A percentile compares a stretch with the other conserved stretches of the same genome.
Evolutionary conservation across 192 early-diverging fungal genomes (phyloP).

Genomic region (Mycoemilia scoparia): DNA sequence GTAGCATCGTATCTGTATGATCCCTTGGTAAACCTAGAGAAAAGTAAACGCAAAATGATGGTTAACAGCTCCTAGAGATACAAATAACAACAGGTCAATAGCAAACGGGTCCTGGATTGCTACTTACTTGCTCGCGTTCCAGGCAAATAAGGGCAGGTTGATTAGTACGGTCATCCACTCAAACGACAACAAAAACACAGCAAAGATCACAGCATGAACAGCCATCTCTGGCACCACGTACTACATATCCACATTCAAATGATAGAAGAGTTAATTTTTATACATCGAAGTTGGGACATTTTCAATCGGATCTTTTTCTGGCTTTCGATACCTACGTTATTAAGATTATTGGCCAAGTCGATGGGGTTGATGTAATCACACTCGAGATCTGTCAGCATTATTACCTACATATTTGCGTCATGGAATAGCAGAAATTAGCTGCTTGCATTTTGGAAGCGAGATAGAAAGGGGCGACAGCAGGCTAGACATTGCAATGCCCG

Average conservation of each 20-base stretch:
- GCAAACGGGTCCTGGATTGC: too few species aligned
- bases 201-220: conserved; percentile 62
- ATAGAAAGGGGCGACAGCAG: too few species aligned
- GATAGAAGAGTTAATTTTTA: neutral
- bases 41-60: neutral
- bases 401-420: conserved; percentile 31
- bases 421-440: neutral
- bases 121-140: conserved; percentile 71
- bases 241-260: conserved; percentile 19
- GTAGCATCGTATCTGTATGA: conserved; percentile 95
- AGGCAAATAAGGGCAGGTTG: conserved; percentile 72
- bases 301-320: neutral
- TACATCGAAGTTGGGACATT: neutral
- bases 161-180: conserved; percentile 72
- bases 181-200: conserved; percentile 70
- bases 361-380: conserved; percentile 99
- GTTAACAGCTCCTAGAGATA: too few species aligned
- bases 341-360: conserved; percentile 90
- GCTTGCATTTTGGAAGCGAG: conserved; percentile 1
- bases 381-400: conserved; percentile 72
- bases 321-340: conserved; percentile 42
- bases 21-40: conserved; percentile 50
- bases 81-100: too few species aligned
- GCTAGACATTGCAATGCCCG: too few species aligned
- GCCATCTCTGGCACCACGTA: conserved; percentile 89